Conservation (phyloP, 768 basidiomycete genomes). For the Floccularia luteovirens region DNA sequence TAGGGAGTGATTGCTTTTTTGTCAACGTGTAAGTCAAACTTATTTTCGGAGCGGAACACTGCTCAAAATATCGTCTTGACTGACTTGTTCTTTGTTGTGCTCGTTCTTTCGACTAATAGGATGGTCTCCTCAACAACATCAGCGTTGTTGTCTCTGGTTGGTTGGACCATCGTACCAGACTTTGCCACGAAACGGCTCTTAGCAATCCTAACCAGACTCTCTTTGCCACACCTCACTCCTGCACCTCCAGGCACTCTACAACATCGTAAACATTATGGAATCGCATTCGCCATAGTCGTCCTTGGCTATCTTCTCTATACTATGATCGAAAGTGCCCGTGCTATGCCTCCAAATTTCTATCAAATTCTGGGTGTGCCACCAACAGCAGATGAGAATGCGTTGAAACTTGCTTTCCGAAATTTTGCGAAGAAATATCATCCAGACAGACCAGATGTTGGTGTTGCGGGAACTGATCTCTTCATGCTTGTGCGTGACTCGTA, state of each 20-base stretch:
- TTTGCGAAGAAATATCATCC: conserved; percentile 76
- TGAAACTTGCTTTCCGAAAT: conserved; percentile 67
- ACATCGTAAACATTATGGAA: conserved; percentile 54
- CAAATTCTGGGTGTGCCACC: conserved; percentile 60
- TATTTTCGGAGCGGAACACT: too few relatives aligned
- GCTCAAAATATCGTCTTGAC: too few relatives aligned
- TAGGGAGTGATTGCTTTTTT: too few relatives aligned
- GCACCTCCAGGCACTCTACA: conserved; percentile 32
- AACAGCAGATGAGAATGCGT: conserved; percentile 52
- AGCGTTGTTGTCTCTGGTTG: conserved; percentile 33
- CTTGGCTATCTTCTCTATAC: conserved; percentile 62
- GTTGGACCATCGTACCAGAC: conserved; percentile 66
- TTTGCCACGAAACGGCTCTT: conserved; percentile 47
- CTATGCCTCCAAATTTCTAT: conserved; percentile 70
- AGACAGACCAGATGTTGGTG: conserved; percentile 56
- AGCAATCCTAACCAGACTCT: conserved; percentile 16
- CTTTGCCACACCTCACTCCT: conserved; percentile 19
- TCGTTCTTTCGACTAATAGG: too few relatives aligned
- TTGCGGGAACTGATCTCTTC: conserved; percentile 54
- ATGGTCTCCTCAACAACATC: too few relatives aligned
- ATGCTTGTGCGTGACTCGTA: conserved; percentile 67
- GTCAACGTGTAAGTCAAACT: too few relatives aligned
- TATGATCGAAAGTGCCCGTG: conserved; percentile 45
- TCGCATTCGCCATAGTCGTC: conserved; percentile 56
- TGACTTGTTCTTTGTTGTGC: too few relatives aligned